Evolutionary conservation across 2,329 filamentous ascomycete species (phyloP).

Genomic region (Diplodia sapinea): DNA sequence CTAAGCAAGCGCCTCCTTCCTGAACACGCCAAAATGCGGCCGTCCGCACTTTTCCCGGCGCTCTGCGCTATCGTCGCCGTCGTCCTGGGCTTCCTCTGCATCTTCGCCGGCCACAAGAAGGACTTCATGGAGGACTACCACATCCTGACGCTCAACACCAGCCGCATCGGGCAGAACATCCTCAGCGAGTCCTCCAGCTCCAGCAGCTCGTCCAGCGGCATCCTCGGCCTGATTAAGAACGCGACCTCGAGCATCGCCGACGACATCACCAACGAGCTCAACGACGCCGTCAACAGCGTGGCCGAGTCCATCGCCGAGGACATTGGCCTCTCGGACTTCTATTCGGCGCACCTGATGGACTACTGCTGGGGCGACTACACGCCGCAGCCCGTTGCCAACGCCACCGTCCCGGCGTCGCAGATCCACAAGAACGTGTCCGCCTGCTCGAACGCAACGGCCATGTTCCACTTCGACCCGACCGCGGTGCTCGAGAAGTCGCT

Average conservation of each 20-base stretch:
- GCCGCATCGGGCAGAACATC: slow-evolving; percentile 55
- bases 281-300: slow-evolving; percentile 28
- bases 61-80: slow-evolving; percentile 60
- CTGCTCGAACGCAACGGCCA: slow-evolving; percentile 60
- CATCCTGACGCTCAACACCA: slow-evolving; percentile 65
- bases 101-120: slow-evolving; percentile 63
- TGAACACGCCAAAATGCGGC: slow-evolving; percentile 55
- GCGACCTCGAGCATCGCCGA: slow-evolving; percentile 42
- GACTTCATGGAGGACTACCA: slow-evolving; percentile 62
- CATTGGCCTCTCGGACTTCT: slow-evolving; percentile 65
- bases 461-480: slow-evolving; percentile 64
- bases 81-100: slow-evolving; percentile 63
- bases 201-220: slow-evolving; percentile 33
- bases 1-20: background rate
- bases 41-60: slow-evolving; percentile 57
- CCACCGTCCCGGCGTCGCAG: slow-evolving; percentile 47
- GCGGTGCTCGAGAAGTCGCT: slow-evolving; percentile 58
- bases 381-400: slow-evolving; percentile 51
- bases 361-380: slow-evolving; percentile 62
- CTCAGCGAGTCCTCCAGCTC: slow-evolving; percentile 30
- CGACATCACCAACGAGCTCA: slow-evolving; percentile 50
- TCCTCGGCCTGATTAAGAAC: slow-evolving; percentile 38
- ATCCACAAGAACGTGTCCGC: slow-evolving; percentile 59
- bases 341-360: slow-evolving; percentile 65
- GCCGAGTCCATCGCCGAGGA: slow-evolving; percentile 52